Percentiles rank a stretch among this genome's conserved stretches.
Conservation (phyloP, 257 asterid species). For the Nicotiana paniculata region DNA sequence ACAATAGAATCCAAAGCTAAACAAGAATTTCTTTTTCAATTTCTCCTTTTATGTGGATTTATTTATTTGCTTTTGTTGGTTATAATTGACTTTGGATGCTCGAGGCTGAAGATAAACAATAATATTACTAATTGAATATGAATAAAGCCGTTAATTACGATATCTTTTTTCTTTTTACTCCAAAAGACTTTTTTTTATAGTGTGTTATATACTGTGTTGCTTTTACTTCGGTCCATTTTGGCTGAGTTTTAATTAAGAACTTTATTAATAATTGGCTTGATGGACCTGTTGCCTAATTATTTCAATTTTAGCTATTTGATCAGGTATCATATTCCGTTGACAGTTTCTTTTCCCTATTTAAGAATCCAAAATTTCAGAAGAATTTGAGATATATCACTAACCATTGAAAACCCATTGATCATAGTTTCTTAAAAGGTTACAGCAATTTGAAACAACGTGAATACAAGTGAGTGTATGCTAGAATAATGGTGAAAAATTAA, state of each 20-base stretch:
- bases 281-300: neutral
- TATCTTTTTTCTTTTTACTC: neutral
- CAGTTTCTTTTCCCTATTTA: neutral
- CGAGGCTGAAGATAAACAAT: neutral
- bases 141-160: constrained; percentile 21
- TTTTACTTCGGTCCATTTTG: neutral
- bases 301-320: neutral
- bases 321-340: neutral
- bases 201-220: neutral
- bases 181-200: neutral
- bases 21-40: neutral
- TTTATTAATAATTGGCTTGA: no score
- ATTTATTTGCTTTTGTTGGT: neutral
- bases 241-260: neutral
- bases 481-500: neutral
- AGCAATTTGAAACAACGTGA: neutral
- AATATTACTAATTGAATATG: neutral
- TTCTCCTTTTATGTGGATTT: neutral
- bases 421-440: no score
- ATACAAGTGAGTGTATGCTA: neutral
- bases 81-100: constrained; percentile 21
- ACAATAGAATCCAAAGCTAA: constrained; percentile 20
- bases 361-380: neutral
- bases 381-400: neutral
- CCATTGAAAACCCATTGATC: neutral